phyloP scores from a whole-genome alignment of 106 monocot genomes.

The Allium fistulosum region DNA sequence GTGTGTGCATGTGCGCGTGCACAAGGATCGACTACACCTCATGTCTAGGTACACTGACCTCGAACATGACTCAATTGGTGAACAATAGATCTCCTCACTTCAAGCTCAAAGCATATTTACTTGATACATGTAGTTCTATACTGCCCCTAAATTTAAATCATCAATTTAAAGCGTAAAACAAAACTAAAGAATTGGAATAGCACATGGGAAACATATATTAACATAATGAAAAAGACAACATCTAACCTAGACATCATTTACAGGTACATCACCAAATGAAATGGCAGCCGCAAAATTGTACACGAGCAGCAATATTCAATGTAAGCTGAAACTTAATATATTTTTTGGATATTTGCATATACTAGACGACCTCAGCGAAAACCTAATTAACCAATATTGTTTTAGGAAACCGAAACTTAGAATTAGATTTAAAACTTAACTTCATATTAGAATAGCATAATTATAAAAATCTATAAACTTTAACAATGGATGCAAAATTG shows the following conservation, averaged over 20 bases:
- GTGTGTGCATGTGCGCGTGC: too few species aligned
- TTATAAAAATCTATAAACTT: constrained; percentile 26
- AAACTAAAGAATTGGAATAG: background rate
- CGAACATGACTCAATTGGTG: too few species aligned
- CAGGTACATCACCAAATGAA: constrained; percentile 81
- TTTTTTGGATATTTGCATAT: constrained; percentile 96
- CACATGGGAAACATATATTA: background rate
- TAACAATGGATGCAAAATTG: constrained; percentile 88
- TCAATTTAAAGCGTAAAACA: background rate
- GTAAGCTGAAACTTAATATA: constrained; percentile 94
- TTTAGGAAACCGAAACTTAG: background rate
- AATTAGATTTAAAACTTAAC: background rate
- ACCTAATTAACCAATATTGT: background rate
- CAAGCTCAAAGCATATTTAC: background rate
- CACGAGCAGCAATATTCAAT: constrained; percentile 87
- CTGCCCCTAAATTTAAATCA: background rate
- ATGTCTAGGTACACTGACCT: too few species aligned
- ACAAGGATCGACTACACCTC: too few species aligned
- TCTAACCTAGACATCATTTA: constrained; percentile 88
- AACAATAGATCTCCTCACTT: background rate
- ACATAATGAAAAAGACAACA: background rate
- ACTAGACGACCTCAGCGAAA: constrained; percentile 88
- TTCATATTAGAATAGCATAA: background rate
- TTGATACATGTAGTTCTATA: background rate
- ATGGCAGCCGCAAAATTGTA: constrained; percentile 86